Evolutionary conservation across 2,329 filamentous ascomycete species (phyloP).

Genomic region (Colletotrichum abscissum): DNA sequence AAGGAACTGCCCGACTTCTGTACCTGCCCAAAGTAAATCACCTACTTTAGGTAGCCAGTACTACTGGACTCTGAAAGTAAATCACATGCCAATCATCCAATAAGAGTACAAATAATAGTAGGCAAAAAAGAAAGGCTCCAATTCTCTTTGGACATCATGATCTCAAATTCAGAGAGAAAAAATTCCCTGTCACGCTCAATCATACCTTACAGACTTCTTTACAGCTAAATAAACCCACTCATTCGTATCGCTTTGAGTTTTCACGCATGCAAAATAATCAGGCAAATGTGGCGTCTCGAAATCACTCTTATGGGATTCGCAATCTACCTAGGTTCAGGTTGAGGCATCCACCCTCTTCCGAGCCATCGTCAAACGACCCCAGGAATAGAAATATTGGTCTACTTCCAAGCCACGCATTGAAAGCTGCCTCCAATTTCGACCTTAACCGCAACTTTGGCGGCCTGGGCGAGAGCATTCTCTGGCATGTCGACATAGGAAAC

Average conservation of each 20-base stretch:
- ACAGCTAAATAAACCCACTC: background rate
- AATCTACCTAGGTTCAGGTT: background rate
- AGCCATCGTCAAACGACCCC: background rate
- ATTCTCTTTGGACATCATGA: too few relatives aligned
- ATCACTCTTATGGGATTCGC: background rate
- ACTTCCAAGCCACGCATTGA: background rate
- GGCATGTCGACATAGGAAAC: background rate
- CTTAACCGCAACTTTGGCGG: too few relatives aligned
- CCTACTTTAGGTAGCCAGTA: too few relatives aligned
- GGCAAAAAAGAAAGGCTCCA: too few relatives aligned
- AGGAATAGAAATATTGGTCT: background rate
- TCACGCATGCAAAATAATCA: background rate
- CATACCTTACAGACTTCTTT: too few relatives aligned
- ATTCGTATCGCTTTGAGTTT: background rate
- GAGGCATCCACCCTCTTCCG: background rate
- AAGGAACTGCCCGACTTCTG: background rate
- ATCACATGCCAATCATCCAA: too few relatives aligned
- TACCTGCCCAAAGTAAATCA: background rate
- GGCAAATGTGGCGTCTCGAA: background rate
- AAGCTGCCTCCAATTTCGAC: background rate
- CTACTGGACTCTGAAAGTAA: too few relatives aligned
- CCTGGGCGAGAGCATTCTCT: background rate
- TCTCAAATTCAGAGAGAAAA: too few relatives aligned
- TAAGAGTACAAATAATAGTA: too few relatives aligned
- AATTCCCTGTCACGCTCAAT: too few relatives aligned